Evolutionary conservation across 2,329 filamentous ascomycete genomes (phyloP).

Genomic region (Xylariaceae sp.): DNA sequence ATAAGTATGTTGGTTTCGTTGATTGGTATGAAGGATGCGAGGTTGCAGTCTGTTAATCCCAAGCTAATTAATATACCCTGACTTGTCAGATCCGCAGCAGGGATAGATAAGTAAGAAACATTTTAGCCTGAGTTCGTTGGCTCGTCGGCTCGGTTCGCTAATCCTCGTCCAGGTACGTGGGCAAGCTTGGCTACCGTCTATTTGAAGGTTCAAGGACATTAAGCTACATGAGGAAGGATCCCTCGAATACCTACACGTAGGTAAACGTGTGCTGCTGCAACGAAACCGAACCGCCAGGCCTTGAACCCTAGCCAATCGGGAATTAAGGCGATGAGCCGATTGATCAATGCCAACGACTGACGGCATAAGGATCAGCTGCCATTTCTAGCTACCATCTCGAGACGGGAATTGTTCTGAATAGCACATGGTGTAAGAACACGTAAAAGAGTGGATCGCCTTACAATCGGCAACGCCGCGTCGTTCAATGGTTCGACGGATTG

Average conservation of each 20-base stretch:
- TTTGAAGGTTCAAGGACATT: slow-evolving; percentile 4
- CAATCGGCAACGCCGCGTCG: background rate
- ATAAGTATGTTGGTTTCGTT: slow-evolving; percentile 15
- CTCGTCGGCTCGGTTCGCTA: slow-evolving; percentile 23
- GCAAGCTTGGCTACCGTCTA: slow-evolving; percentile 20
- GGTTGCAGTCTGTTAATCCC: slow-evolving; percentile 27
- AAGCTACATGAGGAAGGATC: background rate
- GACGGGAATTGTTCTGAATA: background rate
- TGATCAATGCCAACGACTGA: slow-evolving; percentile 4
- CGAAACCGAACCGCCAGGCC: background rate
- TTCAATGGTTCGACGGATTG: background rate
- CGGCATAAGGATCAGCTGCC: background rate
- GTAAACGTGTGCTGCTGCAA: background rate
- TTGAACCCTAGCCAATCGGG: slow-evolving; percentile 13
- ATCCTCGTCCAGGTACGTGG: slow-evolving; percentile 30
- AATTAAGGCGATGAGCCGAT: slow-evolving; percentile 10
- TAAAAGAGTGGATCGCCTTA: background rate
- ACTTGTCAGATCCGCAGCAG: slow-evolving; percentile 30
- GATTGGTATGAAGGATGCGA: slow-evolving; percentile 17
- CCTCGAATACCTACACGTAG: no score
- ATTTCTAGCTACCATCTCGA: background rate
- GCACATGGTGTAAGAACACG: background rate
- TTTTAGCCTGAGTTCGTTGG: slow-evolving; percentile 34
- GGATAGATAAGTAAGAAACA: slow-evolving; percentile 21
- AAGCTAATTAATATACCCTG: slow-evolving; percentile 27